phyloP scores from a whole-genome alignment of 148 eudicot species.

The Silene conica region DNA sequence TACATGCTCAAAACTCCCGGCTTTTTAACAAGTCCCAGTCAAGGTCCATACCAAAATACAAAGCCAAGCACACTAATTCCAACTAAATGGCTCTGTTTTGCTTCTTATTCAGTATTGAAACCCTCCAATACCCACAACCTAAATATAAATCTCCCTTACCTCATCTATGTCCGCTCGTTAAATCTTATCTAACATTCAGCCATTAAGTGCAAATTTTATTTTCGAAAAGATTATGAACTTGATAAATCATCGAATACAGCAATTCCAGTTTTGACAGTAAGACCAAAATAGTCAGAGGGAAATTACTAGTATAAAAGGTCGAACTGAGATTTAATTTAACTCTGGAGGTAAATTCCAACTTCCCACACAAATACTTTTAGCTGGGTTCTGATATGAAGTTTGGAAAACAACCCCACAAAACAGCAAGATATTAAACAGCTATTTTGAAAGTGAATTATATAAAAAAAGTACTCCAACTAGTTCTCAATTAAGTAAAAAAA shows the following conservation, averaged over 20 bases:
- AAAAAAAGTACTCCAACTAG: neutral
- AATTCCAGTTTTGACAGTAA: too few relatives aligned
- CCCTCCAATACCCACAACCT: neutral
- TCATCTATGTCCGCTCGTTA: neutral
- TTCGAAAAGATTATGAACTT: too few relatives aligned
- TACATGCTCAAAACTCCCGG: neutral
- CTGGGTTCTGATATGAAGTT: too few relatives aligned
- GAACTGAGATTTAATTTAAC: too few relatives aligned
- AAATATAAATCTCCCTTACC: neutral
- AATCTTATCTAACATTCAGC: neutral
- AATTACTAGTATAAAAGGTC: too few relatives aligned
- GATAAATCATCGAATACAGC: too few relatives aligned
- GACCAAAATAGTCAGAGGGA: too few relatives aligned
- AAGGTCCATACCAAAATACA: neutral
- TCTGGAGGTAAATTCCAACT: too few relatives aligned
- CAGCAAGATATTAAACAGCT: too few relatives aligned
- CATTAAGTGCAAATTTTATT: neutral
- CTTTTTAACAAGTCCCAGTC: neutral
- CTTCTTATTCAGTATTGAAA: neutral
- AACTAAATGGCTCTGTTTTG: neutral
- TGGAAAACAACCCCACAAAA: too few relatives aligned
- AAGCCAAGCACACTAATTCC: neutral
- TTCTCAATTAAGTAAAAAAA: neutral
- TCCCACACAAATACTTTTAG: too few relatives aligned
- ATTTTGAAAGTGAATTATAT: too few relatives aligned